Base-by-base conservation (phyloP, 2,329 filamentous ascomycete genomes). In the Pseudogymnoascus verrucosus region DNA sequence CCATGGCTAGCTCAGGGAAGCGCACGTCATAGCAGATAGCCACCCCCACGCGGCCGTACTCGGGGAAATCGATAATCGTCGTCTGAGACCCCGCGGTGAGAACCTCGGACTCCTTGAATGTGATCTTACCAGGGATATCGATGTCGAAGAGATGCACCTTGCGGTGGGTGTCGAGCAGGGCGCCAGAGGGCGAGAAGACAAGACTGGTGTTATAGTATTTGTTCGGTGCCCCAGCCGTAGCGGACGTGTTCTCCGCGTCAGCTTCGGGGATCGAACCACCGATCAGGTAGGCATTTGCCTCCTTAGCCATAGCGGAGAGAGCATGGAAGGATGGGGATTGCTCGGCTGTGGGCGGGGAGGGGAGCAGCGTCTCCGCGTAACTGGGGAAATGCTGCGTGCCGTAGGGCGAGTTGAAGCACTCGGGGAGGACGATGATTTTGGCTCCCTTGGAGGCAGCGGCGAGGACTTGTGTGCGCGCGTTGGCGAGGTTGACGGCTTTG, bases 401-500 rank as follows among this genome's bases (percentile, higher is more conserved):
- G 77, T 99, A 99, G 7, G 95, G 95, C 44, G 90, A 96, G 80
- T 99, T 99, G 86, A 99, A 99, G 82, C 95, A 99, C 79, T 99
- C 95, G 37, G 95, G 95, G 16, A 99, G 84, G 36, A 98, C 91
- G 68, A 98, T 88, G 65, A 99, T 86, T 64, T 89, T 86, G 65
- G 93, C 91, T 69, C 93, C 93, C 3, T 79, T 79, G 26, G 79
- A 76, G 23, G 91, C 88, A 4, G 95, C 93, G 75, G 91, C 87
- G 67, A 91, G 83, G 64, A 98, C 92, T 74, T 95, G 93, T 47
- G 82, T 81, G 64, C 90, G 88, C 11, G 95, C 93, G 74, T 88
- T 88, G 21, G 82, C 74, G 67, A 99, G 90, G 78, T 99, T 99
- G 68, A 83, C 83, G 10, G 86, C 74, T 79, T 99, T 99, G 79